phyloP scores from a whole-genome alignment of 2,329 filamentous ascomycete species.

The Chaetomiaceae sp. region DNA sequence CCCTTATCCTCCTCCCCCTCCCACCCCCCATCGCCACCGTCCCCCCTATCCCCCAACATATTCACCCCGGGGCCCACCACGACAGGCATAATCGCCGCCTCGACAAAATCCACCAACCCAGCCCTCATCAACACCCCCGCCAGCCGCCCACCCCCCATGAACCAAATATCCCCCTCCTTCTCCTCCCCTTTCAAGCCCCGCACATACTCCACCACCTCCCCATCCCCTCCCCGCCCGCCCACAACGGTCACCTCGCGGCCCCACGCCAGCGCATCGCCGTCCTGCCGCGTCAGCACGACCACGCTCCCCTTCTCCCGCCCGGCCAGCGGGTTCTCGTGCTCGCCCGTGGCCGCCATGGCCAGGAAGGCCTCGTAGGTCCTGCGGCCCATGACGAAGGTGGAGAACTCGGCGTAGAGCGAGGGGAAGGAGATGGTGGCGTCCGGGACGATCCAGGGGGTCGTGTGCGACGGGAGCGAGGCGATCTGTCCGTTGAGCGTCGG shows the following conservation, averaged over 20 bases:
- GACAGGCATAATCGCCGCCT: slow-evolving; percentile 30
- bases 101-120: slow-evolving; percentile 31
- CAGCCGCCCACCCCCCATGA: slow-evolving; percentile 35
- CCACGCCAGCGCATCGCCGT: slow-evolving; percentile 18
- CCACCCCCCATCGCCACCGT: neutral
- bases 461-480: slow-evolving; percentile 30
- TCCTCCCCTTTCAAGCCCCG: slow-evolving; percentile 25
- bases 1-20: neutral
- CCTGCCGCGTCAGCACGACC: slow-evolving; percentile 28
- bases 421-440: slow-evolving; percentile 34
- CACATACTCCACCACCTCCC: slow-evolving; percentile 23
- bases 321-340: slow-evolving; percentile 25
- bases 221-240: too few relatives aligned
- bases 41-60: slow-evolving; percentile 18
- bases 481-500: slow-evolving; percentile 36
- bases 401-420: slow-evolving; percentile 31
- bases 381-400: slow-evolving; percentile 35
- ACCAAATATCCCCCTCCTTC: slow-evolving; percentile 33
- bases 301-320: slow-evolving; percentile 23
- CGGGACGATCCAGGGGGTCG: slow-evolving; percentile 31
- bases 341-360: neutral
- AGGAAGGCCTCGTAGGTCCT: slow-evolving; percentile 34
- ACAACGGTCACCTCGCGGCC: slow-evolving; percentile 29
- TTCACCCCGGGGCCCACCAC: slow-evolving; percentile 27
- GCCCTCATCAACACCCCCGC: slow-evolving; percentile 29